Conservation (phyloP, 202 grass and related monocot genomes). For the Elaeis oleifera region DNA sequence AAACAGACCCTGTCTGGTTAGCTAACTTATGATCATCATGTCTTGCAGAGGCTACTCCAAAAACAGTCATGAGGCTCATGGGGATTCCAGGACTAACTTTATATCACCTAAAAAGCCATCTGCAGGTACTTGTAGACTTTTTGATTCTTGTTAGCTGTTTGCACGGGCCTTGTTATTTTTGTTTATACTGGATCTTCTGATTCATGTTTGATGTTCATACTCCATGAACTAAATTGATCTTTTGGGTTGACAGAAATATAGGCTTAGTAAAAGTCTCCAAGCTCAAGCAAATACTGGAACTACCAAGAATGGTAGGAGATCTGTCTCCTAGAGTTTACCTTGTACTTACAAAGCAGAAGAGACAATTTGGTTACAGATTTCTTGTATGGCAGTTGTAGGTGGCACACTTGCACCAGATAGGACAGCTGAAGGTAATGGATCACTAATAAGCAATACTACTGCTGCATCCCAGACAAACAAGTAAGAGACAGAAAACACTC, state of each 20-base stretch:
- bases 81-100: conserved; percentile 96
- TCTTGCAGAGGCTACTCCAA: conserved; percentile 40
- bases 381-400: conserved; percentile 38
- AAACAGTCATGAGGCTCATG: conserved; percentile 98
- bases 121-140: conserved; percentile 46
- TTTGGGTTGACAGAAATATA: conserved; percentile 70
- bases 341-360: neutral
- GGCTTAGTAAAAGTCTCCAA: conserved; percentile 92
- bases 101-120: conserved; percentile 97
- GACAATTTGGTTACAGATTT: neutral
- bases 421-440: conserved; percentile 22
- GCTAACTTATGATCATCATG: neutral
- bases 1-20: neutral
- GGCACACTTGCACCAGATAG: conserved; percentile 41
- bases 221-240: conserved; percentile 10
- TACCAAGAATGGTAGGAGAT: conserved; percentile 54
- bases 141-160: conserved; percentile 6
- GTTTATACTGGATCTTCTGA: neutral
- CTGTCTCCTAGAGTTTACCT: conserved; percentile 18
- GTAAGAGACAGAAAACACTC: conserved; percentile 40
- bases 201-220: neutral
- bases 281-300: conserved; percentile 64
- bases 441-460: conserved; percentile 35
- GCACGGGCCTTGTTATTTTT: neutral
- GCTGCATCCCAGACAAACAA: conserved; percentile 58